Conservation (phyloP, 2,329 filamentous ascomycete genomes). For the Chalaropsis thielavioides region DNA sequence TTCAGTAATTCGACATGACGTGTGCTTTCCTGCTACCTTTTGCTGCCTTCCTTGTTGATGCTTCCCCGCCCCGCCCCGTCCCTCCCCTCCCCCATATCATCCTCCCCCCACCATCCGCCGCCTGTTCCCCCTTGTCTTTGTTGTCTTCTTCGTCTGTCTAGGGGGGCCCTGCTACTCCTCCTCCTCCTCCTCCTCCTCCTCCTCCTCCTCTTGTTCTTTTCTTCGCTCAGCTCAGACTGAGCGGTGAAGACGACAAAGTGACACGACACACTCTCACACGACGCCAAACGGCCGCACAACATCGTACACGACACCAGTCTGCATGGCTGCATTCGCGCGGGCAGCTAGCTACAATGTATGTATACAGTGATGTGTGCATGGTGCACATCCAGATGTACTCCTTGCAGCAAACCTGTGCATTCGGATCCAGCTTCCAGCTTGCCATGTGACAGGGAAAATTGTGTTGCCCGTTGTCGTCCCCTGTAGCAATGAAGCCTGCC, state of each 20-base stretch:
- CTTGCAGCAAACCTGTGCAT: neutral
- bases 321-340: neutral
- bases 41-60: neutral
- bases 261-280: neutral
- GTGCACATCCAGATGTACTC: neutral
- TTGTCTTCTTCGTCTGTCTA: neutral
- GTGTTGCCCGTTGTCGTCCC: neutral
- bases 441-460: conserved; percentile 5
- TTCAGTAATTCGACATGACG: neutral
- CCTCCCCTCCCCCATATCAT: neutral
- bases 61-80: neutral
- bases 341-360: neutral
- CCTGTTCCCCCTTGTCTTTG: neutral
- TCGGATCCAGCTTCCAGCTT: conserved; percentile 1
- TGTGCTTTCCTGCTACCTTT: neutral
- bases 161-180: too few species aligned
- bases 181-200: neutral
- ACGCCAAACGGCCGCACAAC: neutral
- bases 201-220: neutral
- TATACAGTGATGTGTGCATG: neutral
- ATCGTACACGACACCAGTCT: neutral
- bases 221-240: neutral
- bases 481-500: neutral
- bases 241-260: neutral
- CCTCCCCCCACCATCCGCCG: neutral